phyloP scores from a whole-genome alignment of 371 early-diverging fungal genomes.

The Mucor ambiguus region DNA sequence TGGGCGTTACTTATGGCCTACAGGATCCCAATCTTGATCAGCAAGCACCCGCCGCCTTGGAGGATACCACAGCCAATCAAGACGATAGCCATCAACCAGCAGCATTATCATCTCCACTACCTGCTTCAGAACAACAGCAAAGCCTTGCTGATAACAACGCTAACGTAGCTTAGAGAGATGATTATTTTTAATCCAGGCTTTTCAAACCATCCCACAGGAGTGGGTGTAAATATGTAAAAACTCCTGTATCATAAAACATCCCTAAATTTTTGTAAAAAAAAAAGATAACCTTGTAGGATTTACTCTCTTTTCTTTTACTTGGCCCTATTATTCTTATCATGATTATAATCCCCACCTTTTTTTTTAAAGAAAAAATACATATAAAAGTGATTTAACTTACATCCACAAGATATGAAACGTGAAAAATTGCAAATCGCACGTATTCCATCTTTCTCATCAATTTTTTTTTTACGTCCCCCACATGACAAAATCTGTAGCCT shows the following conservation, averaged over 20 bases:
- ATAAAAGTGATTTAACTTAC: neutral
- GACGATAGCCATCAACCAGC: neutral
- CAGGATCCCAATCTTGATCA: constrained; percentile 6
- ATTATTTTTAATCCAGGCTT: neutral
- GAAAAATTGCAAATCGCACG: too few relatives aligned
- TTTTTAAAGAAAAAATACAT: neutral
- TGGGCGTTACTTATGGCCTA: constrained; percentile 18
- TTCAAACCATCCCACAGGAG: constrained; percentile 10
- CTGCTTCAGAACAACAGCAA: too few relatives aligned
- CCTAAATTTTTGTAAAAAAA: neutral
- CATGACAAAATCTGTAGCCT: too few relatives aligned
- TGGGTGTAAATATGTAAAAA: constrained; percentile 29
- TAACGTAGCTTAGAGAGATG: neutral
- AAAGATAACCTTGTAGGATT: neutral
- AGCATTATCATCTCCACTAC: neutral
- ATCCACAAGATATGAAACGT: too few relatives aligned
- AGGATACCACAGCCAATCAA: neutral
- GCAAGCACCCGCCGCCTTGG: neutral
- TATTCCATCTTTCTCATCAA: too few relatives aligned
- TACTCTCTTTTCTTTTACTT: neutral
- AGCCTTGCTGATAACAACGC: neutral
- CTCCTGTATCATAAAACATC: constrained; percentile 24
- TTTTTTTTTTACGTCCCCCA: too few relatives aligned
- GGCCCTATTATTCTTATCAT: neutral
- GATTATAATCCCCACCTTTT: neutral